Conservation (phyloP, 306 rosid species). For the Gastrolobium villosum region DNA sequence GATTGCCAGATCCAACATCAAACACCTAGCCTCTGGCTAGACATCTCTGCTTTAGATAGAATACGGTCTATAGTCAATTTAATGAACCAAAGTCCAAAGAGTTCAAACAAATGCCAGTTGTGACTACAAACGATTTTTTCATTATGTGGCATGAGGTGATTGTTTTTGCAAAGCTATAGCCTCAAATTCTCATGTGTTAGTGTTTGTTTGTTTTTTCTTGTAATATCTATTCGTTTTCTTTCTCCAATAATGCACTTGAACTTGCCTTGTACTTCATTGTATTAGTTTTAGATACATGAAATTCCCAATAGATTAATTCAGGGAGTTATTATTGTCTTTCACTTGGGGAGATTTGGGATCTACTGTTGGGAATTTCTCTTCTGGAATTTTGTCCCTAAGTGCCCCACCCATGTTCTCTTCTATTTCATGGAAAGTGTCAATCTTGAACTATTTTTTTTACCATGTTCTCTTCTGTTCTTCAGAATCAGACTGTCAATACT, state of each 20-base stretch:
- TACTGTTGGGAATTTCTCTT: conserved; percentile 13
- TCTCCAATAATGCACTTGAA: conserved; percentile 47
- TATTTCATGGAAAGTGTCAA: conserved; percentile 53
- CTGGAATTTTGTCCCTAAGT: conserved; percentile 42
- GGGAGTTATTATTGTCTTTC: conserved; percentile 36
- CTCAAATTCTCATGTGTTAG: conserved; percentile 28
- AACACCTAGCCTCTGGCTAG: too few relatives aligned
- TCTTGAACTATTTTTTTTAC: conserved; percentile 22
- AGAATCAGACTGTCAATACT: conserved; percentile 27
- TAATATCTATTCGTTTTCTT: conserved; percentile 1
- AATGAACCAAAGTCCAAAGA: not conserved
- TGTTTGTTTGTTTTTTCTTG: not conserved
- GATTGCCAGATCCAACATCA: too few relatives aligned
- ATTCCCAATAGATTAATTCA: conserved; percentile 30
- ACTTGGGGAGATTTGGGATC: conserved; percentile 45
- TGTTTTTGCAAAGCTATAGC: conserved; percentile 33
- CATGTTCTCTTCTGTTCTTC: not conserved
- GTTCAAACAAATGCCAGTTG: conserved; percentile 44
- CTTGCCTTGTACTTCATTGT: conserved; percentile 39
- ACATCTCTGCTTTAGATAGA: too few relatives aligned
- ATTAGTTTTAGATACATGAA: conserved; percentile 19
- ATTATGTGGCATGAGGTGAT: conserved; percentile 35
- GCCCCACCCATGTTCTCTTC: conserved; percentile 49
- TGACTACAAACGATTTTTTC: conserved; percentile 1
- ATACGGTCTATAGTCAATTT: not conserved